Conservation (phyloP, 768 basidiomycete genomes). For the Tylopilus sp. region DNA sequence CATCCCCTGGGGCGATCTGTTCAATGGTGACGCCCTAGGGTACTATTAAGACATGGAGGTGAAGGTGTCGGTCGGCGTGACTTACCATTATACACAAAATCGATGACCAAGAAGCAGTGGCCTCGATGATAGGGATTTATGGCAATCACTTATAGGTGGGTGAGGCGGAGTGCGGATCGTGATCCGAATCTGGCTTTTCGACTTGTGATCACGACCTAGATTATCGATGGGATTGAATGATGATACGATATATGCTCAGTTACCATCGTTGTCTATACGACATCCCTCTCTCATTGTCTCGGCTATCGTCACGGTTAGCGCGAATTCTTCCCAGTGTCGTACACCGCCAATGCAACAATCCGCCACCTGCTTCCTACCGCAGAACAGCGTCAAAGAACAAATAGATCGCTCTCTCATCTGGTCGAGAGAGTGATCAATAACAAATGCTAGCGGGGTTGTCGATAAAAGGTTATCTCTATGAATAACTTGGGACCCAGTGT, state of each 20-base stretch:
- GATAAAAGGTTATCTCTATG: slow-evolving; percentile 24
- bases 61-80: slow-evolving; percentile 2
- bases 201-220: slow-evolving; percentile 15
- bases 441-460: slow-evolving; percentile 15
- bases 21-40: slow-evolving; percentile 70
- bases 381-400: background rate
- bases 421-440: background rate
- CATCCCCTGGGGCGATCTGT: slow-evolving; percentile 57
- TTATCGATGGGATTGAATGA: slow-evolving; percentile 20
- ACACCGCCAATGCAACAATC: background rate
- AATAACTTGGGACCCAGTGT: slow-evolving; percentile 12
- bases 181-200: slow-evolving; percentile 52
- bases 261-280: slow-evolving; percentile 2
- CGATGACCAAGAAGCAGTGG: slow-evolving; percentile 28
- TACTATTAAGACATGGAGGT: background rate
- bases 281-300: slow-evolving; percentile 2
- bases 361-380: background rate
- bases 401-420: background rate
- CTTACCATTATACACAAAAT: slow-evolving; percentile 32
- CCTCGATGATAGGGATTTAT: slow-evolving; percentile 20
- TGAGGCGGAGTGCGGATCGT: slow-evolving; percentile 69
- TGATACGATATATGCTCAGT: slow-evolving; percentile 15
- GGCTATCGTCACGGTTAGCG: too few species aligned
- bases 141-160: slow-evolving; percentile 39
- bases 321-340: background rate